Evolutionary conservation across 441 rosid species (phyloP), one percentile per base, ranked within the genome.

Genomic region (Erodium trifolium): DNA sequence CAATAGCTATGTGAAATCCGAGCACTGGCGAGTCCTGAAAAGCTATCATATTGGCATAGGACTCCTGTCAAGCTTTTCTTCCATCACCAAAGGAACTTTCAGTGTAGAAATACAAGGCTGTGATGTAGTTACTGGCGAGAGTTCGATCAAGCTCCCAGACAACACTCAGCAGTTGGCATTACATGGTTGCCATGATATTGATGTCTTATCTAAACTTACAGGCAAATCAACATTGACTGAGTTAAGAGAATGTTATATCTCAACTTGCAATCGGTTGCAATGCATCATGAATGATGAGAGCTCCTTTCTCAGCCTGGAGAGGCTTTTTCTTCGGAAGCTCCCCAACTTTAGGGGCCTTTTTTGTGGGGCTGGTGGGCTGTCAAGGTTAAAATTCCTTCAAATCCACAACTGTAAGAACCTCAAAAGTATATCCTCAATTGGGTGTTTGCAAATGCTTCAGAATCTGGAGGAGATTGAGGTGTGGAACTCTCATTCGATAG

Each of bases 171-270:
- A 72, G 5, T 67, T 76, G 59, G 71, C 73, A 19, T 41, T 72
- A 19, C 69, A 69, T 13, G 79, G 70, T 66, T 76, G 79, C 49
- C 68, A 65, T 37, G 73, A 69, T 65, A 47, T 72, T 31, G 71
- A 62, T n/a, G 5, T 65, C 57, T 31, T 72, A 19, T 67, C 76
- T 10, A 69, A 59, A 43, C 13, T 72, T 57, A 53, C 67, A 1
- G 63, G 71, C 16, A 13, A 65, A 60, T 65, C 71, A 63, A 70
- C 70, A 63, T 65, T 65, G 51, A 51, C 47, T 11, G 47, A 57
- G 45, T 68, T 72, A n/a, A 65, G 64, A 53, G 74, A 77, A 18
- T 31, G 69, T 59, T 72, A 73, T n/a, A 67, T 72, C 53, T 68
- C 65, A 37, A 63, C 66, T 64, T 72, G 79, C 79, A 23, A 4